A percentile compares a stretch with the other conserved stretches of the same genome.
These are phyloP conservation scores for Suillus discolor DNA, from an alignment of 768 basidiomycete genomes.

Conservation along the genomic window DNA sequence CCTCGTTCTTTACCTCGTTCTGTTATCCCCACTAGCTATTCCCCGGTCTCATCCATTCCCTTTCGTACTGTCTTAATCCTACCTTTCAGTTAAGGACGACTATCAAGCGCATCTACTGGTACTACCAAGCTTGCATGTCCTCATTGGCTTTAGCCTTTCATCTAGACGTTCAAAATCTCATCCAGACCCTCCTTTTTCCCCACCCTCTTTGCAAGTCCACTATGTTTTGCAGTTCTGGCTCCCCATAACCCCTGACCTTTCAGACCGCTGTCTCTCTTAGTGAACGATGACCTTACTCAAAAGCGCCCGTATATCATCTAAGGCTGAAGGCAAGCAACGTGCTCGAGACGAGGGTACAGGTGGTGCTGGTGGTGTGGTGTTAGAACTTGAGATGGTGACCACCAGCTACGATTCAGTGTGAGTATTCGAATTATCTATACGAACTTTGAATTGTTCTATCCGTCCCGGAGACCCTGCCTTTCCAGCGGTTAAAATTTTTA, in stretches of 20 bases:
- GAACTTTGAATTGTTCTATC: neutral
- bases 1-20: neutral
- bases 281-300: slow-evolving; percentile 1
- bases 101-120: neutral
- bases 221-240: neutral
- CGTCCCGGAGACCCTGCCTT: neutral
- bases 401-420: slow-evolving; percentile 61
- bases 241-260: neutral
- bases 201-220: neutral
- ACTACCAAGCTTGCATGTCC: slow-evolving; percentile 5
- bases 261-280: neutral
- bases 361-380: slow-evolving; percentile 55
- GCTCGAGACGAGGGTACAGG: slow-evolving; percentile 45
- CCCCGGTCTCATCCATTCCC: neutral
- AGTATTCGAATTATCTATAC: slow-evolving; percentile 31
- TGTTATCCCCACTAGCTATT: neutral
- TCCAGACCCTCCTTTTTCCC: neutral
- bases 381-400: slow-evolving; percentile 58
- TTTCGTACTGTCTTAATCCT: neutral
- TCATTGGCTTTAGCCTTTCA: slow-evolving; percentile 4
- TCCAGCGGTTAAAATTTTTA: neutral
- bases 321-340: slow-evolving; percentile 16
- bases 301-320: slow-evolving; percentile 7
- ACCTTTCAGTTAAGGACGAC: neutral
- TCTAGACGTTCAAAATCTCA: slow-evolving; percentile 4